Evolutionary conservation across 768 basidiomycete species (phyloP).

Genomic region (Gymnopilus dilepis): DNA sequence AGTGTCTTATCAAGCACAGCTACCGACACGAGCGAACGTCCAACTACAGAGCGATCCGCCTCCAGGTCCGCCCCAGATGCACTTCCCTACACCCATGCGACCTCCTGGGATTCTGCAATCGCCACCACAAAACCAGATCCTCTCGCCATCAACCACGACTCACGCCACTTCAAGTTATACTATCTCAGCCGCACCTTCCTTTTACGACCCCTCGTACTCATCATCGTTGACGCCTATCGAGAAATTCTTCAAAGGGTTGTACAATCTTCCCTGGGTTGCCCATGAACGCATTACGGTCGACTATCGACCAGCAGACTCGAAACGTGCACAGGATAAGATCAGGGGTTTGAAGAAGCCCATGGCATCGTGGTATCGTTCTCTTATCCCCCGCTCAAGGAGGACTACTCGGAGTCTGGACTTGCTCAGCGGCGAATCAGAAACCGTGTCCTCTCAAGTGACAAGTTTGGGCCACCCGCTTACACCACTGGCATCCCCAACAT

Average conservation of each 20-base stretch:
- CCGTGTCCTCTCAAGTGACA: not conserved
- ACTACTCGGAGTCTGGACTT: conserved; percentile 26
- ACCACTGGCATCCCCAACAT: conserved; percentile 24
- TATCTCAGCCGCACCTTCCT: conserved; percentile 33
- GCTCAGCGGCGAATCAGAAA: conserved; percentile 21
- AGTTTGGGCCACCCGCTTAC: conserved; percentile 23
- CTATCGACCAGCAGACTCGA: conserved; percentile 44
- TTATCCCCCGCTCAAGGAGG: conserved; percentile 28
- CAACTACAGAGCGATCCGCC: conserved; percentile 15
- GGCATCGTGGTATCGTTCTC: conserved; percentile 32
- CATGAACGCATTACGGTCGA: conserved; percentile 47
- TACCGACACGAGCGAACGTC: conserved; percentile 22
- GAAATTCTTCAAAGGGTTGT: conserved; percentile 45
- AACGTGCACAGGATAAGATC: conserved; percentile 29
- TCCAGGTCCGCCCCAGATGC: not conserved
- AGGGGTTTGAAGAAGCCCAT: conserved; percentile 27
- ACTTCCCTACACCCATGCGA: conserved; percentile 3
- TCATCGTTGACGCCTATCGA: conserved; percentile 44
- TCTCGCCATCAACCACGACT: conserved; percentile 20
- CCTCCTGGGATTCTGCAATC: not conserved
- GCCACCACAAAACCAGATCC: conserved; percentile 23
- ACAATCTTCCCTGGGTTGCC: conserved; percentile 53
- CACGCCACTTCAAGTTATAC: conserved; percentile 31
- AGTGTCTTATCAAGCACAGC: conserved; percentile 24
- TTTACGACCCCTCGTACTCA: conserved; percentile 43